These are phyloP conservation scores for Aaosphaeria pasadenensis DNA, from an alignment of 2,329 filamentous ascomycete species.

Conservation along the genomic window DNA sequence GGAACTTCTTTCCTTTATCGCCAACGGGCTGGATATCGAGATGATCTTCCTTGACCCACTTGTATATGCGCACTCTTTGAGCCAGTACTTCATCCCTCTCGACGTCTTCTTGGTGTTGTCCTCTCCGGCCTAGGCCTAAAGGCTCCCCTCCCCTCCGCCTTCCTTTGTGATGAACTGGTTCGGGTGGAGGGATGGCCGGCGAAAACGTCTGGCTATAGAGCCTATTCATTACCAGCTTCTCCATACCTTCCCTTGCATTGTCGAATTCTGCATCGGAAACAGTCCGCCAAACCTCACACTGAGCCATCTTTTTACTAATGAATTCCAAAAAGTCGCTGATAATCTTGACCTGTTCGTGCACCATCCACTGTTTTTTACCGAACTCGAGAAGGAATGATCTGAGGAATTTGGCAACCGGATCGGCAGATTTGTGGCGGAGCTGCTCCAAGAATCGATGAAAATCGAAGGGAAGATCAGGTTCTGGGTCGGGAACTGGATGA, in stretches of 20 bases:
- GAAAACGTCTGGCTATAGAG: conserved; percentile 96
- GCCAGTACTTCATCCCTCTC: conserved; percentile 93
- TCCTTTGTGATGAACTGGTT: conserved; percentile 67
- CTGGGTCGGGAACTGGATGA: conserved; percentile 56
- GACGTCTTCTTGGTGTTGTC: conserved; percentile 97
- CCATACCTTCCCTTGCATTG: conserved; percentile 97
- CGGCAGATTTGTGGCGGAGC: conserved; percentile 92
- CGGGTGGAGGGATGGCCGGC: conserved; percentile 80
- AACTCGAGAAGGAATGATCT: conserved; percentile 95
- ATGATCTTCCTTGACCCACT: conserved; percentile 91
- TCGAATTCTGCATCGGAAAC: conserved; percentile 97
- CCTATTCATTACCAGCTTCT: conserved; percentile 98
- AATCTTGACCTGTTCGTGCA: conserved; percentile 98
- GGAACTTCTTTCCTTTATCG: conserved; percentile 83
- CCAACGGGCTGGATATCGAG: conserved; percentile 84
- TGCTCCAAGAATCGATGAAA: conserved; percentile 97
- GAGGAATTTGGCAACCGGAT: conserved; percentile 92
- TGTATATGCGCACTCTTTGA: conserved; percentile 95
- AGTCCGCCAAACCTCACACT: conserved; percentile 94
- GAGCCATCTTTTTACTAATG: conserved; percentile 96
- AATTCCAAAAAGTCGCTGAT: conserved; percentile 95
- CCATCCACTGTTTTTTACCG: conserved; percentile 98
- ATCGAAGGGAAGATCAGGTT: conserved; percentile 86
- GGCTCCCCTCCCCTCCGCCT: conserved; percentile 56
- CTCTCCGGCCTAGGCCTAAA: conserved; percentile 76